These are phyloP conservation scores for Saccharomyces jurei DNA, from an alignment of 805 yeast species.

Conservation along the genomic window DNA sequence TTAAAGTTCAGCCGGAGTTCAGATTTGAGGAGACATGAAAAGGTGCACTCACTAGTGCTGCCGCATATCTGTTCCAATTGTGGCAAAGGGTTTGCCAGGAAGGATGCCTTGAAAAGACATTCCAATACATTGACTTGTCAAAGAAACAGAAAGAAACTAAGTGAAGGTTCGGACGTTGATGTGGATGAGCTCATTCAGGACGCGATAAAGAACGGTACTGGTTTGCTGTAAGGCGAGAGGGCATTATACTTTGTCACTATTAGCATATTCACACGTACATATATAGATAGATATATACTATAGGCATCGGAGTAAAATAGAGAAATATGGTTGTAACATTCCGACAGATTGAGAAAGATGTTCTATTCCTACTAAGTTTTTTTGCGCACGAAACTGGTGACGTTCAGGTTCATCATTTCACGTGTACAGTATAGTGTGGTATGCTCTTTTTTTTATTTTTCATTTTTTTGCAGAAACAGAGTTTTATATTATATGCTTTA, in stretches of 20 bases:
- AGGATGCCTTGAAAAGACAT: slow-evolving; percentile 75
- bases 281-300: slow-evolving; percentile 1
- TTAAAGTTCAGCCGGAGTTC: slow-evolving; percentile 59
- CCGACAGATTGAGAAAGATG: not conserved
- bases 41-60: slow-evolving; percentile 60
- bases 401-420: not conserved
- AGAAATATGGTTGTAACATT: not conserved
- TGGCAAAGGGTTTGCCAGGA: slow-evolving; percentile 77
- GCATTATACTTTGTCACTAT: not conserved
- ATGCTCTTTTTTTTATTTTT: not conserved
- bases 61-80: slow-evolving; percentile 71
- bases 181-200: slow-evolving; percentile 28
- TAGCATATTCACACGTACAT: not conserved
- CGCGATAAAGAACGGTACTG: slow-evolving; percentile 24
- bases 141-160: slow-evolving; percentile 53
- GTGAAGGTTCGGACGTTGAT: slow-evolving; percentile 32
- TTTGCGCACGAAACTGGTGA: not conserved
- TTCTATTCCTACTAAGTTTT: not conserved
- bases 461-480: not conserved
- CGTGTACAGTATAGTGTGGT: not conserved
- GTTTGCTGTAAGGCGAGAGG: slow-evolving; percentile 6
- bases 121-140: slow-evolving; percentile 67
- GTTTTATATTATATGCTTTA: not conserved
- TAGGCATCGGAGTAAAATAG: not conserved
- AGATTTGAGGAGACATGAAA: slow-evolving; percentile 67